Evolutionary conservation across 2,329 filamentous ascomycete species (phyloP), one percentile per base, ranked within the genome.

Genomic region (Fusarium annulatum): DNA sequence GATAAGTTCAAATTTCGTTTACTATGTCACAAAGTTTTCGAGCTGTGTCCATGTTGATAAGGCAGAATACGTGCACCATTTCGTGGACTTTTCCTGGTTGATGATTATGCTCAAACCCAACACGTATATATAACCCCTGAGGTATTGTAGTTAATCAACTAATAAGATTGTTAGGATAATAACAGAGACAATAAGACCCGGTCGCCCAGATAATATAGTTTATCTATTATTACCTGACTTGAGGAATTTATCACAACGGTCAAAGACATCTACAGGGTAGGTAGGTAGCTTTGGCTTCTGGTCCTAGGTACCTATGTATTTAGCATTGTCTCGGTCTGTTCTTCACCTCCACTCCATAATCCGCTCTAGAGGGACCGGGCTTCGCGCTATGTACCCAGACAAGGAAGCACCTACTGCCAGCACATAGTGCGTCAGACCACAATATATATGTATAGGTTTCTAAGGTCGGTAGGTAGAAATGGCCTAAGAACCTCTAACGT

Each of bases 341-440:
- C 28, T 56, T 34, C 21, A 34, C 48, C 68, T 60, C 64, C 55
- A 61, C 69, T 64, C 63, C 45, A 65, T 56, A 49, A 53, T 58
- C 34, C 26, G 19, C 26, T 39, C 15, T 55, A 8, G 19, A 56
- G 38, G 48, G 43, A 23, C 65, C 33, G n/a, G 43, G 56, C 61
- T 57, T 46, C 45, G 51, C 19, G 34, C 51, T 53, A 26, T 12
- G 51, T 33, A 30, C n/a, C 15, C 11, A 14, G 45, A 41, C 28
- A 23, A 53, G 38, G 42, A 49, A 49, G 23, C 30, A 28, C 23
- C 19, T 26, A n/a, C 42, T 28, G 43, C 15, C 48, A 65, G 48
- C 48, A 65, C 53, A n/a, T 65, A 14, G 19, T 39, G 23, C 23
- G 23, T 26, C 41, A 65, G 33, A 30, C 15, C 39, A 34, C 12